Conservation (phyloP, 2,329 filamentous ascomycete species). For the Trichoderma sp. region DNA sequence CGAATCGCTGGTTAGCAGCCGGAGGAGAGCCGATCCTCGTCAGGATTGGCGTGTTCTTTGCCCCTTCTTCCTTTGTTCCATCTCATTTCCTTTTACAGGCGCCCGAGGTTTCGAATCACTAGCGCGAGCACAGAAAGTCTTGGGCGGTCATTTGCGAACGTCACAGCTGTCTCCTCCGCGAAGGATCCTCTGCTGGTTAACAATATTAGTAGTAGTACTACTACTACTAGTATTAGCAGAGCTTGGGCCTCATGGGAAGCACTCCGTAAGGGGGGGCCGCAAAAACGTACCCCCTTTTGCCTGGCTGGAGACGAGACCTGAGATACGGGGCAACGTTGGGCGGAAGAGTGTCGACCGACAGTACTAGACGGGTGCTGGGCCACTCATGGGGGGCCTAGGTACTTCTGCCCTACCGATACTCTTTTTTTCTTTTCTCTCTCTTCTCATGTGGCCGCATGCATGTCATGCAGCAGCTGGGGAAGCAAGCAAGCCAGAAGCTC, state of each 20-base stretch:
- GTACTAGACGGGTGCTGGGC: neutral
- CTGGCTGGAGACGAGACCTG: conserved; percentile 13
- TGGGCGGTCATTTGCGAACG: neutral
- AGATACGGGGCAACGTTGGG: conserved; percentile 6
- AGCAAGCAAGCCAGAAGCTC: conserved; percentile 18
- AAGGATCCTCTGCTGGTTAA: neutral
- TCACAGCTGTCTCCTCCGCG: neutral
- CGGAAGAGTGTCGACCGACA: neutral
- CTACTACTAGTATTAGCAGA: neutral
- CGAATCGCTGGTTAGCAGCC: neutral
- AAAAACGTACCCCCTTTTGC: conserved; percentile 13
- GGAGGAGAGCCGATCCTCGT: neutral
- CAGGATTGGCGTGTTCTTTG: too few relatives aligned
- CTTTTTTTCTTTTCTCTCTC: neutral
- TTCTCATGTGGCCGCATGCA: conserved; percentile 32
- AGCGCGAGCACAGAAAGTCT: too few relatives aligned
- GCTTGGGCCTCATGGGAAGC: neutral
- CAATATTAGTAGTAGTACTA: too few relatives aligned
- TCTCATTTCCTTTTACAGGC: too few relatives aligned
- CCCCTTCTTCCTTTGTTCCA: too few relatives aligned
- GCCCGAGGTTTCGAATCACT: too few relatives aligned
- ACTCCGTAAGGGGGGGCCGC: neutral
- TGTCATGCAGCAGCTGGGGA: conserved; percentile 31
- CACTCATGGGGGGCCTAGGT: neutral
- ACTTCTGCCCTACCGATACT: neutral